Evolutionary conservation across 768 basidiomycete genomes (phyloP), one percentile per base, ranked within the genome.

Genomic region (Cystobasidium onofrii): DNA sequence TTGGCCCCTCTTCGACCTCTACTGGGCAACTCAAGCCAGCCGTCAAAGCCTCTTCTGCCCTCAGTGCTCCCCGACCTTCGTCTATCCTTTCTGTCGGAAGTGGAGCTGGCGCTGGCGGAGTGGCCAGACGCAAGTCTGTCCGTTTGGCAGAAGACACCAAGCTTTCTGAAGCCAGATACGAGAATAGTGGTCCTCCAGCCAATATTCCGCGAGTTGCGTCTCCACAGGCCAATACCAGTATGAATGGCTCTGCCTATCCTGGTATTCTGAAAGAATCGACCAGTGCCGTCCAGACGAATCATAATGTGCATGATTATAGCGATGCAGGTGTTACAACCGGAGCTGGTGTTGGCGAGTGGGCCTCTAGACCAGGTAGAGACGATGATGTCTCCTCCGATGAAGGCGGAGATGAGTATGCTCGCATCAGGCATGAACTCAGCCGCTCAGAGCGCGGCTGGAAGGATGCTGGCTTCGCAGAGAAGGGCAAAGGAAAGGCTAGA

Each of bases 121-220:
- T 66, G 3, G 43, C 41, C 7, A 29, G 74, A 60, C 73, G 70
- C 29, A 75, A 75, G 74, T 64, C 62, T 44, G 75, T 75, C n/a
- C 61, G 75, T 3, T 63, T 75, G 20, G 75, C 74, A 1, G 73
- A 60, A 25, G 66, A 57, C 34, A 70, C 66, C 20, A 65, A 70
- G 52, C 54, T 74, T 18, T n/a, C 31, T n/a, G 69, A 71, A 33
- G 69, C 69, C 23, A 60, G 33, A 29, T 71, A 71, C 54, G 69
- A 71, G 54, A 71, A 71, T 29, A 31, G 46, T 15, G 69, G 69
- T 2, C 46, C 46, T n/a, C 69, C 69, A 20, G 69, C 69, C 17
- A 71, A 71, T 27, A 39, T 71, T 1, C 54, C 29, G 18, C 52
- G 69, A 17, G 25, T 36, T 1, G 9, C 54, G 12, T 13, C 55